Evolutionary conservation across 108 stramenopile genomes (phyloP).

Genomic region (Schizochytrium sp.): DNA sequence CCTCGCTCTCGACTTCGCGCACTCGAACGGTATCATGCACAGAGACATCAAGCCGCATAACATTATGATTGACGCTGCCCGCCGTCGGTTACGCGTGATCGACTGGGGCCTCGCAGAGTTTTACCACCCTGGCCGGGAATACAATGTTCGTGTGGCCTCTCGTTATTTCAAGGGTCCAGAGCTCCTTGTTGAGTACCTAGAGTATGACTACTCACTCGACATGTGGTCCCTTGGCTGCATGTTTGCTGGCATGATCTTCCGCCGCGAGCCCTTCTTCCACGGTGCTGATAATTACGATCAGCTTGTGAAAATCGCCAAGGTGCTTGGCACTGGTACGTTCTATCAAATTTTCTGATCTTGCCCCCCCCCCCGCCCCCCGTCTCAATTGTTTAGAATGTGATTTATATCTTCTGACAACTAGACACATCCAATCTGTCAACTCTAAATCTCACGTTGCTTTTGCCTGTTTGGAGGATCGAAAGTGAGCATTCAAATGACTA

Average conservation of each 20-base stretch:
- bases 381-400: no score
- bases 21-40: slow-evolving; percentile 99
- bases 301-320: slow-evolving; percentile 97
- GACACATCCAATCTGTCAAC: no score
- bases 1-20: slow-evolving; percentile 98
- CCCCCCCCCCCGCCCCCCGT: no score
- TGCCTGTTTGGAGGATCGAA: no score
- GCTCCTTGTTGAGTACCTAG: slow-evolving; percentile 97
- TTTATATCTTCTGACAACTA: no score
- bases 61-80: slow-evolving; percentile 99
- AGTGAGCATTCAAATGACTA: no score
- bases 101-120: slow-evolving; percentile 99
- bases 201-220: slow-evolving; percentile 99
- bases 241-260: slow-evolving; percentile 99
- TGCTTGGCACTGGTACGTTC: slow-evolving; percentile 84
- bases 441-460: no score
- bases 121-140: slow-evolving; percentile 99
- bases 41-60: slow-evolving; percentile 99
- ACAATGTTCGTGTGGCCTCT: slow-evolving; percentile 99
- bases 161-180: slow-evolving; percentile 99
- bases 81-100: slow-evolving; percentile 95
- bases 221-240: slow-evolving; percentile 99
- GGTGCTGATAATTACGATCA: slow-evolving; percentile 99
- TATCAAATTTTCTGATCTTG: no score
- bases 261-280: slow-evolving; percentile 97